A percentile compares a stretch with the other conserved stretches of the same genome.
These are phyloP conservation scores for Bipolaris zeicola DNA, from an alignment of 2,329 filamentous ascomycete genomes.

Conservation along the genomic window DNA sequence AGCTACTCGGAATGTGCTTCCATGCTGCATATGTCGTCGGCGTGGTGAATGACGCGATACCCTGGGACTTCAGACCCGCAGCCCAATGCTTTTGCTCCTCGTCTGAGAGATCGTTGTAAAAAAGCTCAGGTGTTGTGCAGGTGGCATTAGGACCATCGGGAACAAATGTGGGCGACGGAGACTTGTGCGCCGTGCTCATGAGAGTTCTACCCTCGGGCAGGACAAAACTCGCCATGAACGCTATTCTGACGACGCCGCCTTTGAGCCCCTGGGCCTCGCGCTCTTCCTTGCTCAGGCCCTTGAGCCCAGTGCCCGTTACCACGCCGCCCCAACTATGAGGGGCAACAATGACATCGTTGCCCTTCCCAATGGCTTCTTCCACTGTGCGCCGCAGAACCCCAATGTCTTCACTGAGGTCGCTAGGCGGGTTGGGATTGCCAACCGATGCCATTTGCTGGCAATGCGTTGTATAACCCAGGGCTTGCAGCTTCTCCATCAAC, in stretches of 20 bases:
- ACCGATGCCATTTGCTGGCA: constrained; percentile 37
- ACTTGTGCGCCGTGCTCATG: background rate
- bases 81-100: constrained; percentile 31
- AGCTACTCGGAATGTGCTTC: constrained; percentile 44
- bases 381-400: constrained; percentile 41
- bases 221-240: constrained; percentile 48
- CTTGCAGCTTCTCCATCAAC: constrained; percentile 37
- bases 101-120: constrained; percentile 40
- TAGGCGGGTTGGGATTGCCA: constrained; percentile 29
- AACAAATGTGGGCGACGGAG: no score
- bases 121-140: constrained; percentile 8
- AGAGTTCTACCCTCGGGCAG: constrained; percentile 44
- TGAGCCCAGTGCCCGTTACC: constrained; percentile 45
- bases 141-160: no score
- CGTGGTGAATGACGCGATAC: constrained; percentile 30
- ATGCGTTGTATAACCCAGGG: constrained; percentile 38
- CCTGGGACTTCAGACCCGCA: constrained; percentile 27
- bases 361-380: constrained; percentile 44
- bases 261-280: constrained; percentile 43
- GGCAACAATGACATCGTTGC: constrained; percentile 51
- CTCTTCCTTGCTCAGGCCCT: constrained; percentile 44
- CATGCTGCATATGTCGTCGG: constrained; percentile 39
- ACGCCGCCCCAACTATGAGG: constrained; percentile 55
- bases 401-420: constrained; percentile 44
- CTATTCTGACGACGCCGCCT: constrained; percentile 47